Percentiles rank a stretch among this genome's conserved stretches.
Evolutionary conservation across 129 eudicot genomes (phyloP).

Genomic region (Escallonia herrerae): DNA sequence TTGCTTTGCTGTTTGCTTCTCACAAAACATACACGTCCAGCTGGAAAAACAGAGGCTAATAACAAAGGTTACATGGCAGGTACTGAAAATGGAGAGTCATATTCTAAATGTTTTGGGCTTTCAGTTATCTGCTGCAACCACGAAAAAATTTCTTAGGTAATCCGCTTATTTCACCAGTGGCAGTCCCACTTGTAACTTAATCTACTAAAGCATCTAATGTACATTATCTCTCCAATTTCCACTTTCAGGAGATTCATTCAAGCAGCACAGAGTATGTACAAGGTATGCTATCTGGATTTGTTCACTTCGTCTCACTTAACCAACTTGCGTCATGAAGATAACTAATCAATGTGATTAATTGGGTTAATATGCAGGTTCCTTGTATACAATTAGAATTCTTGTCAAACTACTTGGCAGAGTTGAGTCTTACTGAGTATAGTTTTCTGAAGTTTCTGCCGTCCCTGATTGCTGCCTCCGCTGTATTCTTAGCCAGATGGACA

Average conservation of each 20-base stretch:
- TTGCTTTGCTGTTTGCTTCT: too few relatives aligned
- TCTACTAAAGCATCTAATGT: slow-evolving; percentile 15
- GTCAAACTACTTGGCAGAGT: slow-evolving; percentile 80
- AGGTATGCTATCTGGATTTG: slow-evolving; percentile 39
- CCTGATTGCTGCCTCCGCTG: slow-evolving; percentile 82
- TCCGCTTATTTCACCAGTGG: background rate
- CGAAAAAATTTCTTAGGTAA: slow-evolving; percentile 81
- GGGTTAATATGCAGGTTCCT: slow-evolving; percentile 48
- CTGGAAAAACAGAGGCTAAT: background rate
- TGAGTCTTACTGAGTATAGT: slow-evolving; percentile 70
- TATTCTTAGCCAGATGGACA: slow-evolving; percentile 93
- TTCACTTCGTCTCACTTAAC: background rate
- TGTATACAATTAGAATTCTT: slow-evolving; percentile 59
- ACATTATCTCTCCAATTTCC: background rate
- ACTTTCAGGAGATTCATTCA: slow-evolving; percentile 75
- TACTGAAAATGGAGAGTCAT: slow-evolving; percentile 72
- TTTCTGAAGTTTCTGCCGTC: slow-evolving; percentile 81
- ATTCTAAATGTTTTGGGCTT: slow-evolving; percentile 59
- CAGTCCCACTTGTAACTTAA: background rate
- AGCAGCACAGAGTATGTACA: slow-evolving; percentile 69
- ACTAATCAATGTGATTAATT: background rate
- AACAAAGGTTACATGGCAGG: slow-evolving; percentile 41
- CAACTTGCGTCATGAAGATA: background rate
- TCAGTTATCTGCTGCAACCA: slow-evolving; percentile 68
- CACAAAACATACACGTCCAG: too few relatives aligned